Evolutionary conservation across 2,329 filamentous ascomycete genomes (phyloP), one percentile per base, ranked within the genome.

Genomic region (Mycosphaerella arachidis): DNA sequence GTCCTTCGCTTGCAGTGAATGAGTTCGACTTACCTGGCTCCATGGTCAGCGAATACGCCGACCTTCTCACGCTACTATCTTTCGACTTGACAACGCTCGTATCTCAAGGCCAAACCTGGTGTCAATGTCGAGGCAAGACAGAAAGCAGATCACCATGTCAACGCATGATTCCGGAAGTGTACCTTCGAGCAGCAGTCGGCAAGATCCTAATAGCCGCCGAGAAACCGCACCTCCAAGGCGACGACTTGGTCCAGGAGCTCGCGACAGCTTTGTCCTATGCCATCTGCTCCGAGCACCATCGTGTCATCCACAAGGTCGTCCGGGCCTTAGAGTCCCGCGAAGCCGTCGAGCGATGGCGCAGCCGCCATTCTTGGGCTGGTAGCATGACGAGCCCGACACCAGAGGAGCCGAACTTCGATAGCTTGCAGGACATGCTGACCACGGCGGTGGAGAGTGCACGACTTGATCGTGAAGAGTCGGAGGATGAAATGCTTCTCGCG

Each of bases 221-320:
- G 16, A 59, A 59, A n/a, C 18, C 53, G 7, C 43, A 56, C 18
- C 45, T 56, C 10, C 56, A 48, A 24, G 60, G 60, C 16, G 60
- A 62, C 35, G 31, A 53, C 37, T 33, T 62, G 16, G 48, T 57
- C 29, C 56, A 62, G 27, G 57, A 55, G 8, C 33, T 59, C 24
- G 57, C 60, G 16, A 40, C 20, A 10, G 60, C 53, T 6, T 50
- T 59, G 8, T 56, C 60, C 9, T 62, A 56, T 31, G 56, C 60
- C 20, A 59, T 62, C 27, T 62, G 60, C 33, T 53, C 56, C 30
- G 53, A 62, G 45, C 60, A 62, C 37, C 60, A 62, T 16, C 57
- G 45, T 12, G 48, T 33, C 9, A 62, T 62, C 13, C 60, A 62
- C 20, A 62, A 54, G 24, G 43, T 59, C 29, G 56, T 46, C 6